Conservation (phyloP, 768 basidiomycete species). For the Lactifluus piperatus region DNA sequence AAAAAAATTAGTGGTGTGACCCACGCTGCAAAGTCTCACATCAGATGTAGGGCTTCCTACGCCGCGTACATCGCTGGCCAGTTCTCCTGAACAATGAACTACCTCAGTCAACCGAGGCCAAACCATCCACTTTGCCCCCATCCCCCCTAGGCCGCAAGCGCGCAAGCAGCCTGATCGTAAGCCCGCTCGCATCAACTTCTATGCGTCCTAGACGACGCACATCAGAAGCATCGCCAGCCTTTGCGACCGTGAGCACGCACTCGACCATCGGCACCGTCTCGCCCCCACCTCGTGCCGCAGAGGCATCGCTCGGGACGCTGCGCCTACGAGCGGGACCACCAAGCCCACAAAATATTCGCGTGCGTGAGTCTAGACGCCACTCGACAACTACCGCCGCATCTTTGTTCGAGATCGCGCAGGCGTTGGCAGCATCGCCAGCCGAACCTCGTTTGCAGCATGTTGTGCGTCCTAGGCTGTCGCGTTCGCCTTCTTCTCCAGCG, state of each 20-base stretch:
- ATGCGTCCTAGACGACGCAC: conserved; percentile 10
- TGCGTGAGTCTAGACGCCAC: conserved; percentile 12
- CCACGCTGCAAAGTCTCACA: background rate
- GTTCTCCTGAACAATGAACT: conserved; percentile 40
- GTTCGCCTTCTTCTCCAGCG: conserved; percentile 50
- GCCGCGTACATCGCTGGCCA: conserved; percentile 91
- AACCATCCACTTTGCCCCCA: conserved; percentile 12
- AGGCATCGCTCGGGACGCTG: conserved; percentile 11
- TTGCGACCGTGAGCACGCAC: conserved; percentile 5
- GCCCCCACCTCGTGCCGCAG: conserved; percentile 13
- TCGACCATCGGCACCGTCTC: conserved; percentile 13
- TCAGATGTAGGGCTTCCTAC: conserved; percentile 66
- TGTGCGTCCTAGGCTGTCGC: conserved; percentile 39
- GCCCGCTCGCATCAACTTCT: background rate
- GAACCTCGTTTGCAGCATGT: conserved; percentile 8
- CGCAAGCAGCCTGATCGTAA: conserved; percentile 14
- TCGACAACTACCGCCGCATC: conserved; percentile 9
- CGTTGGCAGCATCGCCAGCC: conserved; percentile 2
- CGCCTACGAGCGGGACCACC: conserved; percentile 9
- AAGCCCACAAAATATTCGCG: conserved; percentile 1
- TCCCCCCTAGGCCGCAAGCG: conserved; percentile 20
- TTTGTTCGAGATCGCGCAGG: conserved; percentile 19
- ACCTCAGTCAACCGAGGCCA: background rate
- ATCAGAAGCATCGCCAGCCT: background rate
- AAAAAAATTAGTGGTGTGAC: background rate